Conservation (phyloP, 495 filamentous ascomycete species). For the Gamarada debralockiae region DNA sequence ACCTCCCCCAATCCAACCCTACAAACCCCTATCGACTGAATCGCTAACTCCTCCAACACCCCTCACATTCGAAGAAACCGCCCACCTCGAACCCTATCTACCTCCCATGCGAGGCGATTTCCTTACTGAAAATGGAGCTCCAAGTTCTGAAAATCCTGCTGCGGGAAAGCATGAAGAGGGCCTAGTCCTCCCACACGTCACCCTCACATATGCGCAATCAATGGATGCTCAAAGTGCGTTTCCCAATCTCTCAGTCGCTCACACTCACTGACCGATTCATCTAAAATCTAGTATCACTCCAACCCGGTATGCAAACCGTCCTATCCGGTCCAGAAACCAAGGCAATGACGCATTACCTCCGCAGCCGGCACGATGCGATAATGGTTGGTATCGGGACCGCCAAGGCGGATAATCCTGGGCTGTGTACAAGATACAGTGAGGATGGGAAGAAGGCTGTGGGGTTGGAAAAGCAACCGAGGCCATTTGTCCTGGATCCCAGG, state of each 20-base stretch:
- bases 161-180: background rate
- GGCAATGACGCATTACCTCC: conserved; percentile 87
- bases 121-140: background rate
- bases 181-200: conserved; percentile 32
- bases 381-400: conserved; percentile 82
- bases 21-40: too few relatives aligned
- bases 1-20: too few relatives aligned
- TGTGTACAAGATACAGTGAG: conserved; percentile 71
- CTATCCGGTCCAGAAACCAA: conserved; percentile 81
- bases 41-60: too few relatives aligned
- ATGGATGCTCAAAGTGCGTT: conserved; percentile 61
- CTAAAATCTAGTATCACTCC: conserved; percentile 57
- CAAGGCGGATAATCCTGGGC: conserved; percentile 74
- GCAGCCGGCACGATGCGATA: conserved; percentile 78
- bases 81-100: conserved; percentile 7
- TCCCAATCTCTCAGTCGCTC: too few relatives aligned
- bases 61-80: too few relatives aligned
- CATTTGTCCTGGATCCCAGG: conserved; percentile 73
- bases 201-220: conserved; percentile 86
- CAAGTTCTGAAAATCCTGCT: background rate
- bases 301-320: conserved; percentile 69
- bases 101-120: background rate
- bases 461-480: conserved; percentile 59
- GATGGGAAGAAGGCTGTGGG: conserved; percentile 42
- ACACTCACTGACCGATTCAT: too few relatives aligned